Conservation (phyloP, 805 yeast species). For the Candida golubevii region DNA sequence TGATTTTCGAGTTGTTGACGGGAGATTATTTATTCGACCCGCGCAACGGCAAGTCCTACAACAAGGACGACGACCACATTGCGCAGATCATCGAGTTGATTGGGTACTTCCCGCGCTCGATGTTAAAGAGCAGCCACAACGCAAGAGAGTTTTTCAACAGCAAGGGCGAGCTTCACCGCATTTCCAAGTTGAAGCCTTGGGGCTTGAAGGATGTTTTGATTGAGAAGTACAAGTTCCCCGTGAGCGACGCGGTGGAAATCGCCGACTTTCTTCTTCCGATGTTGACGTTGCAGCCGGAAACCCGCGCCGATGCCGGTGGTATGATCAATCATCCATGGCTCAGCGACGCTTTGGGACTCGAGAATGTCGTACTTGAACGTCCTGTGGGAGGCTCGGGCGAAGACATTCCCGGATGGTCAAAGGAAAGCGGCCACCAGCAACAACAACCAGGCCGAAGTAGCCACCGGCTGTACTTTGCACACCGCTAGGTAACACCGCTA, state of each 20-base stretch:
- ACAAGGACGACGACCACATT: slow-evolving; percentile 57
- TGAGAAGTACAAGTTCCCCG: slow-evolving; percentile 49
- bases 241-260: slow-evolving; percentile 65
- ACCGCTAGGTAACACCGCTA: too few relatives aligned
- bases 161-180: slow-evolving; percentile 37
- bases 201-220: slow-evolving; percentile 44
- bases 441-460: slow-evolving; percentile 7
- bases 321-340: slow-evolving; percentile 86
- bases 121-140: slow-evolving; percentile 36
- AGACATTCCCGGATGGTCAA: slow-evolving; percentile 89
- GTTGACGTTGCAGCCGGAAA: slow-evolving; percentile 73
- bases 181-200: slow-evolving; percentile 49
- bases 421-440: slow-evolving; percentile 42
- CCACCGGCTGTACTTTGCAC: slow-evolving; percentile 11
- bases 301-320: slow-evolving; percentile 94
- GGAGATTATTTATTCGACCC: slow-evolving; percentile 64
- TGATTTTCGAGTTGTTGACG: slow-evolving; percentile 55
- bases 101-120: slow-evolving; percentile 37
- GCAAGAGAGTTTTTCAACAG: slow-evolving; percentile 19
- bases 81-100: slow-evolving; percentile 58
- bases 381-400: slow-evolving; percentile 76
- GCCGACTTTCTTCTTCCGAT: slow-evolving; percentile 79
- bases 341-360: slow-evolving; percentile 72
- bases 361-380: slow-evolving; percentile 65
- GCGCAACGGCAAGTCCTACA: slow-evolving; percentile 42